Evolutionary conservation across 129 eudicot genomes (phyloP), one percentile per base, ranked within the genome.

Genomic region (Arctium lappa): DNA sequence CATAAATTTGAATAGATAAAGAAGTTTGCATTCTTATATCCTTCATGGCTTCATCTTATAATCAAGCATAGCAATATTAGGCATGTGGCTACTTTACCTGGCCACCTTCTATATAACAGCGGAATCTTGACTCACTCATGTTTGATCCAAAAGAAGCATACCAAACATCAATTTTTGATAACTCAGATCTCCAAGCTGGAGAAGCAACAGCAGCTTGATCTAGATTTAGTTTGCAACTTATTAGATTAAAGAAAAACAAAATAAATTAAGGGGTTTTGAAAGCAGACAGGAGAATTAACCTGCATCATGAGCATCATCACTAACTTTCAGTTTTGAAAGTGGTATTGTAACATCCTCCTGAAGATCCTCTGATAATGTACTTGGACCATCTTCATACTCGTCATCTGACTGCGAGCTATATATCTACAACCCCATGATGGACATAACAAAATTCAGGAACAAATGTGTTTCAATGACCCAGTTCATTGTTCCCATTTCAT

Each of bases 101-200:
- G 66, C 98, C 99, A 71, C 97, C 99, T 89, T 91, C 86, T 79
- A 96, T 93, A 83, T 96, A 96, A 87, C 99, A 93, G 29, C 42
- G 87, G 77, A 96, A 93, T 76, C 99, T 93, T 80, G 92, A 69
- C 83, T 65, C 78, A 11, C 93, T 86, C 99, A 96, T 96, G 85
- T 96, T 96, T 62, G 99, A 96, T 81, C 99, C 99, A 87, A 62
- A 96, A 60, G 98, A 33, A n/a, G 98, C 98, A 86, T 96, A 96
- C 98, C 98, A 93, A 27, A 96, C 83, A 84, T 93, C 90, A 82
- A 89, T 56, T 79, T 87, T 84, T 16, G 94, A 89, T 63, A 93
- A 91, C 88, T 91, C 91, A 32, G 87, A 78, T 83, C 99, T 93
- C 98, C 99, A 96, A 50, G 86, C 66, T 69, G 87, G 81, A 48